These are phyloP conservation scores for Pseudomicrostroma phylloplanum DNA, from an alignment of 1,284 basidiomycete genomes.

Conservation along the genomic window DNA sequence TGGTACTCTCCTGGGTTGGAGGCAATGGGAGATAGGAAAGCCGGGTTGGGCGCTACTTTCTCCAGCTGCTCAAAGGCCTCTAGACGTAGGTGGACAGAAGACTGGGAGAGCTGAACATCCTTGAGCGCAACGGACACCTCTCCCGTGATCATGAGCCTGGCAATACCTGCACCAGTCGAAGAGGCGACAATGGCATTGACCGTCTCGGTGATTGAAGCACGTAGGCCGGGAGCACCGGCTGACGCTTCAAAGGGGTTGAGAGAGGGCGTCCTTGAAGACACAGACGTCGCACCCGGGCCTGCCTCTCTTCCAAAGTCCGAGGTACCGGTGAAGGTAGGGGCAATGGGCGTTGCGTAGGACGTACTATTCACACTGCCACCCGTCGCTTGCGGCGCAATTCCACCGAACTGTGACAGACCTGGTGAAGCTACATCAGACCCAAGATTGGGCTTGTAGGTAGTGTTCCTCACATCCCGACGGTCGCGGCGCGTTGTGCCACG, in stretches of 20 bases:
- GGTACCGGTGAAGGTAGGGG: constrained; percentile 18
- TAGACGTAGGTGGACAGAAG: constrained; percentile 52
- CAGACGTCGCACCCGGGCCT: constrained; percentile 5
- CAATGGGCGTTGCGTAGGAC: background rate
- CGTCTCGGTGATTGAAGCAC: constrained; percentile 54
- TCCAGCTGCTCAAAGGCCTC: constrained; percentile 55
- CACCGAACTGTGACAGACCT: constrained; percentile 24
- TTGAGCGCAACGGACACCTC: constrained; percentile 52
- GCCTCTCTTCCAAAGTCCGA: constrained; percentile 25
- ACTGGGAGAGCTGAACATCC: constrained; percentile 12
- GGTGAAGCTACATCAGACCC: constrained; percentile 12
- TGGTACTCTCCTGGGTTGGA: constrained; percentile 53
- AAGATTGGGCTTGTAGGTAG: constrained; percentile 44
- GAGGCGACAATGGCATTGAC: constrained; percentile 54
- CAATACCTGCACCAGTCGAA: constrained; percentile 44
- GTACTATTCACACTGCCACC: background rate
- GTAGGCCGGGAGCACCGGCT: constrained; percentile 43
- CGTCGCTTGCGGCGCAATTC: constrained; percentile 9
- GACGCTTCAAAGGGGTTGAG: constrained; percentile 27
- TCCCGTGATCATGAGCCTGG: constrained; percentile 55
- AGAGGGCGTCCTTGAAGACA: constrained; percentile 4
- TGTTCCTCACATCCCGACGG: constrained; percentile 54
- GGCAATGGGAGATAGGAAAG: constrained; percentile 53
- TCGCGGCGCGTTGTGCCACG: constrained; percentile 53
- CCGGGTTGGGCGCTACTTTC: constrained; percentile 56